Conservation (phyloP, 495 filamentous ascomycete species). For the Oidiodendron maius region DNA sequence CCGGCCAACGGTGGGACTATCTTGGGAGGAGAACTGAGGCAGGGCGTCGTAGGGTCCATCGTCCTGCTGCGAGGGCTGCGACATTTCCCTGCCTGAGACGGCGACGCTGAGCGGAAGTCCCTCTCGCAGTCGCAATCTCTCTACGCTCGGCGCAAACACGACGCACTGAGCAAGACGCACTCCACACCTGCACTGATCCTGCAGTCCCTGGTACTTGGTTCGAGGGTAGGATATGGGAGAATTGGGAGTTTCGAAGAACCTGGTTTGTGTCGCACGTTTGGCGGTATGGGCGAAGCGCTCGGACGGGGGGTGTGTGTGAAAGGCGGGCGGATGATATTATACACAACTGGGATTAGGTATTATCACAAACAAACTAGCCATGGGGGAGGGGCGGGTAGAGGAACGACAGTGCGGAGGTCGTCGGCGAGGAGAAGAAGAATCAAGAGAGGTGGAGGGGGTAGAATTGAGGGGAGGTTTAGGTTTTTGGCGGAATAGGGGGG, state of each 20-base stretch:
- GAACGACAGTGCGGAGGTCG: constrained; percentile 3
- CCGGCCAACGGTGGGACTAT: constrained; percentile 23
- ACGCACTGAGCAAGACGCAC: too few relatives aligned
- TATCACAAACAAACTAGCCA: constrained; percentile 3
- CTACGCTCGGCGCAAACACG: too few relatives aligned
- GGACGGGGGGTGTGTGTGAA: constrained; percentile 14
- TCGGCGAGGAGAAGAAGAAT: constrained; percentile 11
- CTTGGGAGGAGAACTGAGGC: constrained; percentile 14
- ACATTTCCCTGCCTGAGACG: too few relatives aligned
- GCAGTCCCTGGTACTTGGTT: too few relatives aligned
- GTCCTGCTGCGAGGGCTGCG: constrained; percentile 24
- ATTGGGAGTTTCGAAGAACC: constrained; percentile 18
- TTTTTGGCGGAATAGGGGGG: too few relatives aligned
- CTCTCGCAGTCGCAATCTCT: too few relatives aligned
- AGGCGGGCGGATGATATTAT: constrained; percentile 7
- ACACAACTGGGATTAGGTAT: constrained; percentile 13
- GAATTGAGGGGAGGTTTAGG: constrained; percentile 1
- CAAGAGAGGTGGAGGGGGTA: background rate
- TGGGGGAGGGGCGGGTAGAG: too few relatives aligned
- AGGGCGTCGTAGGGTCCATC: constrained; percentile 20
- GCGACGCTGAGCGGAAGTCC: too few relatives aligned
- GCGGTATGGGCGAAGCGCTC: constrained; percentile 19
- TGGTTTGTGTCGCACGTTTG: constrained; percentile 23
- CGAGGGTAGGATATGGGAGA: too few relatives aligned
- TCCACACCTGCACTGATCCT: too few relatives aligned